These are phyloP conservation scores for Trametes pubescens DNA, from an alignment of 1,284 basidiomycete genomes.

Conservation along the genomic window DNA sequence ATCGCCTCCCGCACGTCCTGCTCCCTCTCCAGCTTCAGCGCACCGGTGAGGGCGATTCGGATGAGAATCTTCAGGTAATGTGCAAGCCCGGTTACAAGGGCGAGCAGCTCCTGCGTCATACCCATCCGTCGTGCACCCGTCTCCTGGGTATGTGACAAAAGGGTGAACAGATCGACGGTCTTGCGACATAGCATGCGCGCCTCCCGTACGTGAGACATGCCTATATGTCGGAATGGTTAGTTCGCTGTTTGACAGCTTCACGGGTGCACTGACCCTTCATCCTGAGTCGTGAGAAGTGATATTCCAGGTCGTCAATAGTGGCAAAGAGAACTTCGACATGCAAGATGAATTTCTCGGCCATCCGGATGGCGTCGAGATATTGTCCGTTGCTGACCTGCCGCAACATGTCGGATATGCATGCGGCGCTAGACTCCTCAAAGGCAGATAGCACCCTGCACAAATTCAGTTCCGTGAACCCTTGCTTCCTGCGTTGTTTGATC, in stretches of 20 bases:
- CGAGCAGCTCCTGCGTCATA: conserved; percentile 97
- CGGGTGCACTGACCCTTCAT: conserved; percentile 77
- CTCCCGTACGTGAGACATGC: conserved; percentile 98
- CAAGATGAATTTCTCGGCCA: conserved; percentile 98
- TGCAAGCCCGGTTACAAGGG: conserved; percentile 97
- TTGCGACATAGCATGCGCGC: conserved; percentile 99
- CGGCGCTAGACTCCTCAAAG: conserved; percentile 99
- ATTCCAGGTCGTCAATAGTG: conserved; percentile 96
- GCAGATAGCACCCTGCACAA: conserved; percentile 85
- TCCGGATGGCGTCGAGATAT: conserved; percentile 95
- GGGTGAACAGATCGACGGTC: conserved; percentile 97
- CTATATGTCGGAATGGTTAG: conserved; percentile 49
- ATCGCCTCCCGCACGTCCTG: conserved; percentile 85
- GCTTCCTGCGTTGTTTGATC: background rate
- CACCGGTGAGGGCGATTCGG: conserved; percentile 95
- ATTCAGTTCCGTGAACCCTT: conserved; percentile 1
- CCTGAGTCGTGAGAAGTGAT: conserved; percentile 82
- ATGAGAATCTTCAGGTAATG: conserved; percentile 99
- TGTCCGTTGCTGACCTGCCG: conserved; percentile 96
- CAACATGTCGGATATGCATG: conserved; percentile 99
- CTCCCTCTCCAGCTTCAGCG: conserved; percentile 95
- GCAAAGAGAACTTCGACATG: conserved; percentile 99
- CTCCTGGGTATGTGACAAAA: conserved; percentile 96
- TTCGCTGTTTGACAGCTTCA: background rate
- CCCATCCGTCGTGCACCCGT: conserved; percentile 89